Evolutionary conservation across 2,329 filamentous ascomycete species (phyloP).

Genomic region (Aspergillus novofumigatus): DNA sequence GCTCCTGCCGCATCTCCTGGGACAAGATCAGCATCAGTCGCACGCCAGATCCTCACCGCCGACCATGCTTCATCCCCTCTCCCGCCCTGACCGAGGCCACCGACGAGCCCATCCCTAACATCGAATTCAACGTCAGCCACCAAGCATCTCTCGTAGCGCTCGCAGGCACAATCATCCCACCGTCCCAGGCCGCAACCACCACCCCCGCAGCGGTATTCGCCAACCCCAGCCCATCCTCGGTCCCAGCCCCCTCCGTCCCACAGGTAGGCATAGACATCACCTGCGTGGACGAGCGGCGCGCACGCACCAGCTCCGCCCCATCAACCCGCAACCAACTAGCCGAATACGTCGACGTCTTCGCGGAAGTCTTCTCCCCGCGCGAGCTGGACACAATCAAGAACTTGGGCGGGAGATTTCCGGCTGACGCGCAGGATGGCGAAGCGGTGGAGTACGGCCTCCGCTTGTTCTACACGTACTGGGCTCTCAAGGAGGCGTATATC

Average conservation of each 20-base stretch:
- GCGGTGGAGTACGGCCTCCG: conserved; percentile 55
- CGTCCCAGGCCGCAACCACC: not conserved
- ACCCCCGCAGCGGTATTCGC: not conserved
- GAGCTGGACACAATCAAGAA: conserved; percentile 55
- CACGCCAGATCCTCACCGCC: conserved; percentile 44
- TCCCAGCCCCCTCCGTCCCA: conserved; percentile 16
- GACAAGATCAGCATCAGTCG: conserved; percentile 51
- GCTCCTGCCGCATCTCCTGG: conserved; percentile 54
- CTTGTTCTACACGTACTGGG: conserved; percentile 62
- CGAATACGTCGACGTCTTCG: conserved; percentile 57
- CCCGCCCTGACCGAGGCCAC: conserved; percentile 9
- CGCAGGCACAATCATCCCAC: conserved; percentile 44
- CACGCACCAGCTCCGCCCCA: conserved; percentile 46
- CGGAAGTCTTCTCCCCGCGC: conserved; percentile 54
- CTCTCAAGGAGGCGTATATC: conserved; percentile 63
- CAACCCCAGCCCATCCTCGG: conserved; percentile 5
- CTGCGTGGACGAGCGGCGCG: conserved; percentile 54
- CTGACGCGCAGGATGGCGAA: conserved; percentile 12
- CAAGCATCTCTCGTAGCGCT: conserved; percentile 60
- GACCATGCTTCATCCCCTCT: conserved; percentile 52
- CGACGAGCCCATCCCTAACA: conserved; percentile 16
- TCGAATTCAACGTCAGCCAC: conserved; percentile 64
- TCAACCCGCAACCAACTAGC: conserved; percentile 49
- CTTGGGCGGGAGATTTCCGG: conserved; percentile 21
- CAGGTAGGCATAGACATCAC: conserved; percentile 60